Conservation (phyloP, 1,284 basidiomycete species). For the Coriolopsis trogii region DNA sequence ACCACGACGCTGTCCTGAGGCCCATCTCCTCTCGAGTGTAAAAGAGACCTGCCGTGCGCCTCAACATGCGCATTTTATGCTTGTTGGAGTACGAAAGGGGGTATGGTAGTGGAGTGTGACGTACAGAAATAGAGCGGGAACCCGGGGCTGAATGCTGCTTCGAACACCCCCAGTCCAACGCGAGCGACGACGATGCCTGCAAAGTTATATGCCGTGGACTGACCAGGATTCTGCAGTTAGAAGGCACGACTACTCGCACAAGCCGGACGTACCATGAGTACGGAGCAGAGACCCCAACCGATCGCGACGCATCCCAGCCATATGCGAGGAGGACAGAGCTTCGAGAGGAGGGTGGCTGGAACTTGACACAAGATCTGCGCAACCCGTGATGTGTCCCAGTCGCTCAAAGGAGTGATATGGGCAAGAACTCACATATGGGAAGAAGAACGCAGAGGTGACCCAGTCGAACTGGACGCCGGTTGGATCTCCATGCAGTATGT, state of each 20-base stretch:
- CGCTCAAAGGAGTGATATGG: background rate
- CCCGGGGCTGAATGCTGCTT: slow-evolving; percentile 73
- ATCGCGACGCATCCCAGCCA: slow-evolving; percentile 70
- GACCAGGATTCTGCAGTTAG: background rate
- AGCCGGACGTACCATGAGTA: slow-evolving; percentile 56
- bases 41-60: slow-evolving; percentile 54
- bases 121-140: slow-evolving; percentile 78
- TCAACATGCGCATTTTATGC: background rate
- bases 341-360: slow-evolving; percentile 68
- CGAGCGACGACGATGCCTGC: slow-evolving; percentile 59
- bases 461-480: slow-evolving; percentile 71
- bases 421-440: slow-evolving; percentile 62
- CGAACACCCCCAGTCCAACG: slow-evolving; percentile 68
- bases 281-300: slow-evolving; percentile 72
- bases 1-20: slow-evolving; percentile 76
- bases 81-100: no score
- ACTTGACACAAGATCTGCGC: slow-evolving; percentile 68
- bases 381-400: background rate
- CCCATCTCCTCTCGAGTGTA: slow-evolving; percentile 78
- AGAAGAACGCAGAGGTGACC: slow-evolving; percentile 75
- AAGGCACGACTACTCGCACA: background rate
- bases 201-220: slow-evolving; percentile 65
- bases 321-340: slow-evolving; percentile 64
- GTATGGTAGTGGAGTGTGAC: slow-evolving; percentile 26
- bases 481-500: slow-evolving; percentile 66